Conservation (phyloP, 1,139 yeast species). For the Yamadazyma sp. region DNA sequence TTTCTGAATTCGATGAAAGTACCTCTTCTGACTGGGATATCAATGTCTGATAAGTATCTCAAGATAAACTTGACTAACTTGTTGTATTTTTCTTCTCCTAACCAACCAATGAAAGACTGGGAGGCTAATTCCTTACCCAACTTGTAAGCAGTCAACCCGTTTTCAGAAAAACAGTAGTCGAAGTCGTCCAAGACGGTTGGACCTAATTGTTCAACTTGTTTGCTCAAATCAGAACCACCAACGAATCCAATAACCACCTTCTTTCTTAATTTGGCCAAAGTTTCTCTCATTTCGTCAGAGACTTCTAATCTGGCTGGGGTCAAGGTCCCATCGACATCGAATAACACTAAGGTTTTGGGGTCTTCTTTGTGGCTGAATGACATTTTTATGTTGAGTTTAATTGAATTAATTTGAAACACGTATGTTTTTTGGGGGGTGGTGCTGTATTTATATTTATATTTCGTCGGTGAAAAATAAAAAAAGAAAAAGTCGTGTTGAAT, state of each 20-base stretch:
- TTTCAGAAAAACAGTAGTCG: constrained; percentile 96
- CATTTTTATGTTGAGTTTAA: constrained; percentile 28
- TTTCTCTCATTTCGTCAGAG: constrained; percentile 76
- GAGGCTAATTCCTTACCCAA: constrained; percentile 83
- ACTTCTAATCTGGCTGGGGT: constrained; percentile 92
- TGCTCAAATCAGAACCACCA: constrained; percentile 94
- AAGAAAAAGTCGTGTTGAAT: neutral
- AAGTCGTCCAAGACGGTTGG: constrained; percentile 71
- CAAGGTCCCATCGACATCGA: constrained; percentile 97
- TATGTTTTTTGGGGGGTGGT: neutral
- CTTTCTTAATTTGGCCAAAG: constrained; percentile 74
- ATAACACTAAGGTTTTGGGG: constrained; percentile 70
- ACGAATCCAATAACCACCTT: constrained; percentile 95
- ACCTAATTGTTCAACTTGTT: constrained; percentile 96
- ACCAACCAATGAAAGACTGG: constrained; percentile 91
- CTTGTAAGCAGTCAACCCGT: constrained; percentile 97
- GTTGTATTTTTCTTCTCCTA: constrained; percentile 94
- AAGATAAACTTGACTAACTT: constrained; percentile 81
- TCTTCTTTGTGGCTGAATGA: constrained; percentile 54
- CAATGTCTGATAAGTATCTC: constrained; percentile 79
- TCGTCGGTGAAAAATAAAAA: neutral
- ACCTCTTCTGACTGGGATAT: constrained; percentile 94
- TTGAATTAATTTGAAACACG: neutral
- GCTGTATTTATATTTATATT: constrained; percentile 6
- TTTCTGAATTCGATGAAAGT: constrained; percentile 98